Conservation (phyloP, 2,329 filamentous ascomycete genomes). For the Talaromyces sp. region DNA sequence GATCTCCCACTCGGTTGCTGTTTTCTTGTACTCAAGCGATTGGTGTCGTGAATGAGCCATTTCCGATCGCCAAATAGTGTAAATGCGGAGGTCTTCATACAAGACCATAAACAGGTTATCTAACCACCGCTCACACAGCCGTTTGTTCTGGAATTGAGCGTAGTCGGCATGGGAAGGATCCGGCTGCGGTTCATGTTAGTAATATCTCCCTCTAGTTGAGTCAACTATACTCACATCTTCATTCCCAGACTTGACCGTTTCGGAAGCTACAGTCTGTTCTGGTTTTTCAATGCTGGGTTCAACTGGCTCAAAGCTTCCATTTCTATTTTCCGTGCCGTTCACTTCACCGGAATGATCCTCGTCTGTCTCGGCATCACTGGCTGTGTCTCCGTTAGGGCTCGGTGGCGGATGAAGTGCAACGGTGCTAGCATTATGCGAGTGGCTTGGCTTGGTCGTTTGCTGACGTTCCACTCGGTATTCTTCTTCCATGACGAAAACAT, state of each 20-base stretch:
- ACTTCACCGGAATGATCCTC: slow-evolving; percentile 27
- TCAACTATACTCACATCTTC: slow-evolving; percentile 58
- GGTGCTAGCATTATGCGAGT: slow-evolving; percentile 69
- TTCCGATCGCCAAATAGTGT: slow-evolving; percentile 98
- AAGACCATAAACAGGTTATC: slow-evolving; percentile 99
- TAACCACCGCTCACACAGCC: slow-evolving; percentile 94
- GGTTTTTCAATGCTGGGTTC: slow-evolving; percentile 66
- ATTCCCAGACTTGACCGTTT: slow-evolving; percentile 69
- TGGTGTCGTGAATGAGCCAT: slow-evolving; percentile 94
- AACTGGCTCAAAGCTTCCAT: slow-evolving; percentile 19
- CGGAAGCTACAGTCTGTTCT: slow-evolving; percentile 71
- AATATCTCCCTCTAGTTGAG: neutral
- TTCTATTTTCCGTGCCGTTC: slow-evolving; percentile 33
- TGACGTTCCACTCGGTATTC: slow-evolving; percentile 80
- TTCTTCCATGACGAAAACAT: slow-evolving; percentile 99
- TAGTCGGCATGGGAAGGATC: slow-evolving; percentile 68
- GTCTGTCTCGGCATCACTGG: slow-evolving; percentile 32
- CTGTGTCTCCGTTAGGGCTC: slow-evolving; percentile 36
- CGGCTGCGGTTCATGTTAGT: slow-evolving; percentile 43
- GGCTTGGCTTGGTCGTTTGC: slow-evolving; percentile 27
- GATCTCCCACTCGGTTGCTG: slow-evolving; percentile 96
- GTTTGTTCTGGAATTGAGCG: slow-evolving; percentile 93
- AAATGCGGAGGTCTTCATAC: slow-evolving; percentile 95
- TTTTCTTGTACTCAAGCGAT: slow-evolving; percentile 94
- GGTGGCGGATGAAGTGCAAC: slow-evolving; percentile 72